Percentiles rank a stretch among this genome's conserved stretches.
phyloP scores from a whole-genome alignment of 257 asterid genomes.

The Mentha longifolia region DNA sequence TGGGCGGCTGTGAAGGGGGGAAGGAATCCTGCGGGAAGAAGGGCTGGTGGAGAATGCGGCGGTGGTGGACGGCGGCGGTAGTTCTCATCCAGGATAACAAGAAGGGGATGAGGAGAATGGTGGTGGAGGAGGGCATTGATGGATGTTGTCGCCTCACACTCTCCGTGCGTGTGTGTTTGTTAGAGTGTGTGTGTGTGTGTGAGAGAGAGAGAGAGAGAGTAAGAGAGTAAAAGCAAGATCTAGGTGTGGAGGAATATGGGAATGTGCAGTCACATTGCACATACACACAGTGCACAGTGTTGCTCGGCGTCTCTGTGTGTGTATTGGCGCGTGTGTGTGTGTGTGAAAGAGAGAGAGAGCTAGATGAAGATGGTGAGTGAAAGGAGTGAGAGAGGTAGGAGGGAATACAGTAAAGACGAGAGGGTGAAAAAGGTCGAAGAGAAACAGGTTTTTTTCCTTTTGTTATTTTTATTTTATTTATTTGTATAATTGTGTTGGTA shows the following conservation, averaged over 20 bases:
- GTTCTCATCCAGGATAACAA: slow-evolving; percentile 25
- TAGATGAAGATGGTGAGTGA: background rate
- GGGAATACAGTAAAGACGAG: background rate
- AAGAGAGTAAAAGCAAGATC: slow-evolving; percentile 25
- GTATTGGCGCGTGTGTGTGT: background rate
- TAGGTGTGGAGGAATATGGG: slow-evolving; percentile 11
- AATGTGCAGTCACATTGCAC: slow-evolving; percentile 33
- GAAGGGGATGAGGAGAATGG: slow-evolving; percentile 31
- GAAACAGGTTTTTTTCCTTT: too few species aligned
- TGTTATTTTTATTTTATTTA: too few species aligned
- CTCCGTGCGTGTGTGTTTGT: slow-evolving; percentile 5
- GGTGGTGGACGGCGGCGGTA: slow-evolving; percentile 41
- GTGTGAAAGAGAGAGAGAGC: slow-evolving; percentile 1
- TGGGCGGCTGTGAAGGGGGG: slow-evolving; percentile 56
- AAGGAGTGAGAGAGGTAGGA: background rate
- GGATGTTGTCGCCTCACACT: background rate
- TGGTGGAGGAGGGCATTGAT: slow-evolving; percentile 36
- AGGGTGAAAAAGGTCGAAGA: slow-evolving; percentile 1
- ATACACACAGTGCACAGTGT: slow-evolving; percentile 22
- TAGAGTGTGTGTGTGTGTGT: slow-evolving; percentile 20
- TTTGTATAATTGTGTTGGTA: too few species aligned
- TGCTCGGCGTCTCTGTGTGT: background rate
- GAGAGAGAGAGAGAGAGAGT: slow-evolving; percentile 31
- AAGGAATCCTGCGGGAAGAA: slow-evolving; percentile 49
- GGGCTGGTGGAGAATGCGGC: slow-evolving; percentile 81